Evolutionary conservation across 805 yeast genomes (phyloP).

Genomic region (Maudiozyma serrabonitensis): DNA sequence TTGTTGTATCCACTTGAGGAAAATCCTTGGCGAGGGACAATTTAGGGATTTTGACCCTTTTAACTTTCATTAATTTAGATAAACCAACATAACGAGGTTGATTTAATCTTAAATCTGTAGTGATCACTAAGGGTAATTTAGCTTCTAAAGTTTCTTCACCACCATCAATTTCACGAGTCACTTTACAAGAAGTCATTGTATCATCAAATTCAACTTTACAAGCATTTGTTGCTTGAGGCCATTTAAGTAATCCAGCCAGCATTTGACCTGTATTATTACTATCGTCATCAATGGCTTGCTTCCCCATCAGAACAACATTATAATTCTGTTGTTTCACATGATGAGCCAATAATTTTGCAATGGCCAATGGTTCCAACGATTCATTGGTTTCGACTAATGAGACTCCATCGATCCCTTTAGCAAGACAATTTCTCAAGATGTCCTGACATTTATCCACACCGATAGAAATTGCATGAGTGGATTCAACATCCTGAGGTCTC

Average conservation of each 20-base stretch:
- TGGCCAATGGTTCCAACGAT: conserved; percentile 70
- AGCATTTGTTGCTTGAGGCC: conserved; percentile 98
- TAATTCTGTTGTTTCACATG: conserved; percentile 60
- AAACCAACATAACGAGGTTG: conserved; percentile 93
- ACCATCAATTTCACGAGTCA: conserved; percentile 91
- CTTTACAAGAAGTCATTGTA: conserved; percentile 35
- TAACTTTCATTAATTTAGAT: conserved; percentile 97
- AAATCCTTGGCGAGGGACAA: conserved; percentile 50
- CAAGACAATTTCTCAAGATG: conserved; percentile 77
- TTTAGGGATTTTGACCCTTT: conserved; percentile 82
- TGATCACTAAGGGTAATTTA: conserved; percentile 72
- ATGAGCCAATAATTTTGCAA: conserved; percentile 75
- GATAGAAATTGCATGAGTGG: conserved; percentile 82
- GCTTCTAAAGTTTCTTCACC: conserved; percentile 80
- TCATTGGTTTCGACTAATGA: conserved; percentile 73
- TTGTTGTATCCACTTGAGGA: conserved; percentile 47
- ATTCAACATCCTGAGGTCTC: conserved; percentile 44
- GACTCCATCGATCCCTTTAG: conserved; percentile 87
- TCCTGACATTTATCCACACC: conserved; percentile 86
- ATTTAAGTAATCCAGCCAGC: conserved; percentile 82
- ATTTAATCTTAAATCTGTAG: conserved; percentile 89
- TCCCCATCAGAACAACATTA: conserved; percentile 82
- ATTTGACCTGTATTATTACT: conserved; percentile 93
- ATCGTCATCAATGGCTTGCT: conserved; percentile 95
- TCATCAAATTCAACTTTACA: conserved; percentile 61